A percentile compares a stretch with the other conserved stretches of the same genome.
phyloP scores from a whole-genome alignment of 148 eudicot species.

The Rhododendron williamsianum region DNA sequence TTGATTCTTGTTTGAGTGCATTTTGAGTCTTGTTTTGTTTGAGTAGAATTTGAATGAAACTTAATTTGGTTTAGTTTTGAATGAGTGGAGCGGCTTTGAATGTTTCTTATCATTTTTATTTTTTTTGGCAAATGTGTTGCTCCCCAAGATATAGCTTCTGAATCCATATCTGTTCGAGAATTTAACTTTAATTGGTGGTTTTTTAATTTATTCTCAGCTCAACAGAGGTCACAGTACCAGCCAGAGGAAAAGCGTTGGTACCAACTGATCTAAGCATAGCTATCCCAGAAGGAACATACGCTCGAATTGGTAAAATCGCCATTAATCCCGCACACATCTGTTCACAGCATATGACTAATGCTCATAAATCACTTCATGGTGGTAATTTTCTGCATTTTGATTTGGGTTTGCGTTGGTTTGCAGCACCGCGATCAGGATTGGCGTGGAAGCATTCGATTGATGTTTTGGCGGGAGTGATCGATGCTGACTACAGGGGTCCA shows the following conservation, averaged over 20 bases:
- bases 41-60: not conserved
- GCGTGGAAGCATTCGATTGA: conserved; percentile 92
- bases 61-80: not conserved
- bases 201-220: conserved; percentile 35
- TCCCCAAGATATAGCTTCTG: not conserved
- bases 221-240: conserved; percentile 61
- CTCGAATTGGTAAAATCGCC: conserved; percentile 49
- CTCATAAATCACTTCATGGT: not conserved
- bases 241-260: conserved; percentile 79
- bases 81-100: too few relatives aligned
- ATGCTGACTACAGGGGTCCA: conserved; percentile 79
- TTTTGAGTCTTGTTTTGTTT: not conserved
- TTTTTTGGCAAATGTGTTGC: not conserved
- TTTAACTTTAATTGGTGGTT: not conserved
- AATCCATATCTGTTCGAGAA: not conserved
- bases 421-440: conserved; percentile 89
- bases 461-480: conserved; percentile 88
- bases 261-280: conserved; percentile 87
- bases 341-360: not conserved
- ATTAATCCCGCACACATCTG: not conserved
- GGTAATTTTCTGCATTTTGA: not conserved
- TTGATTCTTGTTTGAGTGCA: not conserved
- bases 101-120: not conserved
- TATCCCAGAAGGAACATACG: conserved; percentile 72
- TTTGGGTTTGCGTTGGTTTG: conserved; percentile 1